phyloP scores from a whole-genome alignment of 2,329 filamentous ascomycete species.

The Botrytis deweyae region DNA sequence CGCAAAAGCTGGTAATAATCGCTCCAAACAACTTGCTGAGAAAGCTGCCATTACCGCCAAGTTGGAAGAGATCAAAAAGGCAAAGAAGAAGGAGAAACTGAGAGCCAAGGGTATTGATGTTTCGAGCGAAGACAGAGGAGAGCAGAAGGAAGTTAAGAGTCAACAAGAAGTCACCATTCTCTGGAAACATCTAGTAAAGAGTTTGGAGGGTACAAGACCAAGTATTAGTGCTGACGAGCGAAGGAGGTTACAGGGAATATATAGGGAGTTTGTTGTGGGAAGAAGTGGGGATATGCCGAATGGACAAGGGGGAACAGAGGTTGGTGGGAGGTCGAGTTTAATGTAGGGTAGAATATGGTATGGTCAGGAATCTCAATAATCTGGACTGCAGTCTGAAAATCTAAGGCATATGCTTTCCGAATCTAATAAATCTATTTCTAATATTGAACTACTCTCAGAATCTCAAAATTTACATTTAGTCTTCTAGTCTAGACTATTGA shows the following conservation, averaged over 20 bases:
- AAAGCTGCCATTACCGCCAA: constrained; percentile 78
- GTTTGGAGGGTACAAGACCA: constrained; percentile 72
- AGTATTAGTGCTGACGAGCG: constrained; percentile 82
- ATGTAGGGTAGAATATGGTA: constrained; percentile 54
- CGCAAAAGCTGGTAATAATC: constrained; percentile 48
- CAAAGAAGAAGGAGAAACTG: constrained; percentile 49
- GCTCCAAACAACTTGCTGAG: constrained; percentile 63
- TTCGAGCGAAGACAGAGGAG: constrained; percentile 28
- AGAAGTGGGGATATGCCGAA: constrained; percentile 94
- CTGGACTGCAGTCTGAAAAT: background rate
- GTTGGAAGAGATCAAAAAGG: constrained; percentile 73
- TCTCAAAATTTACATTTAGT: background rate
- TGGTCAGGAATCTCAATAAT: background rate
- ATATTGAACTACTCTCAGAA: background rate
- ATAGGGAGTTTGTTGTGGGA: constrained; percentile 88
- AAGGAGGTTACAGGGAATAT: constrained; percentile 73
- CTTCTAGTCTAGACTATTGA: background rate
- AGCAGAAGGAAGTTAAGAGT: constrained; percentile 46
- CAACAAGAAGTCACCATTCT: constrained; percentile 73
- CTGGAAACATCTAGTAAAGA: constrained; percentile 80
- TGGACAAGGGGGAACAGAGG: constrained; percentile 86
- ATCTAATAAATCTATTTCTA: background rate
- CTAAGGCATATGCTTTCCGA: background rate
- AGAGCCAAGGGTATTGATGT: constrained; percentile 31
- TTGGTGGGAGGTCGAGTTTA: constrained; percentile 88